Evolutionary conservation across 441 rosid species (phyloP), one percentile per base, ranked within the genome.

Genomic region (Geranium incanum): DNA sequence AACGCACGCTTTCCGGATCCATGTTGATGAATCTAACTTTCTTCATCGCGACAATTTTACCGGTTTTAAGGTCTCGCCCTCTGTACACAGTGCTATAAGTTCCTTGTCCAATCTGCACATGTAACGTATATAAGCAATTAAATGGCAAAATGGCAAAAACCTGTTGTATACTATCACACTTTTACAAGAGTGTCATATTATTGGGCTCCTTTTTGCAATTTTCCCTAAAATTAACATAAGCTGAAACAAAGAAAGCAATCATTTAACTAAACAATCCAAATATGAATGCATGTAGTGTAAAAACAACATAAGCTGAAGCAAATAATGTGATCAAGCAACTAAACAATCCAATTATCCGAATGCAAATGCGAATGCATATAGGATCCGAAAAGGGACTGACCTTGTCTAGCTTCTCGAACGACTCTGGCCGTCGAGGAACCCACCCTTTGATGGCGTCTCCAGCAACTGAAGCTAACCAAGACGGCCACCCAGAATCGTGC

Each of bases 1-100:
- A 95, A 18, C 97, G 96, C 60, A 95, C 97, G 16, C 99, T 95
- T 73, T 95, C 99, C 1, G 99, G 97, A 86, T 95, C 99, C 72
- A 92, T 80, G 70, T 92, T 95, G 79, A 92, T 97, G 78, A 95
- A 95, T 77, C 97, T 85, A 3, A 95, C 98, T 84, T 90, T 92
- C 92, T 95, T 95, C 92, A 95, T 81, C 6, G 99, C 98, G 66
- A 95, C 99, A 73, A 89, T 83, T 78, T 95, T 95, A 83, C 82
- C 89, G 72, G 89, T 89, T 79, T 90, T 94, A 36, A 95, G 88
- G 75, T 95, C 99, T 37, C 97, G 85, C 66, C 97, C 99, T 74
- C 97, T 89, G 60, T 95, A 95, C 62, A 95, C 99, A 41, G 90
- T 95, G 78, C 97, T 92, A 72, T 95, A 95, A 60, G 99, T 95